Evolutionary conservation across 176 grass and related monocot genomes (phyloP).

Genomic region (Phoenix roebelenii): DNA sequence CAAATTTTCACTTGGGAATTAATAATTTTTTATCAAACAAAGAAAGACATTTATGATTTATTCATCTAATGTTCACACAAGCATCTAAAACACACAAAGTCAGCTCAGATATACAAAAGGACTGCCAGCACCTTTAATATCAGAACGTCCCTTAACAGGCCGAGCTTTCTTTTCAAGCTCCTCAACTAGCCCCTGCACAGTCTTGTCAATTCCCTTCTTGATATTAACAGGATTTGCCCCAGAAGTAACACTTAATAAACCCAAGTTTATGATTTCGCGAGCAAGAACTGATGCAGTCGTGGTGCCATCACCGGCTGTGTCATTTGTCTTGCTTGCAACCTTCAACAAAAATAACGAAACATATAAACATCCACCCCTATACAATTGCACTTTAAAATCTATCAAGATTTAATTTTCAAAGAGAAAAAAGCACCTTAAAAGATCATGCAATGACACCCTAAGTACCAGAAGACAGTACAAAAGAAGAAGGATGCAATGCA

Average conservation of each 20-base stretch:
- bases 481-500: background rate
- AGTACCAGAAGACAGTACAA: background rate
- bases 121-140: background rate
- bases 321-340: background rate
- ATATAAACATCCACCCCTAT: too few relatives aligned
- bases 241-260: conserved; percentile 6
- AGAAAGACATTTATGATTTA: too few relatives aligned
- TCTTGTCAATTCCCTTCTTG: conserved; percentile 14
- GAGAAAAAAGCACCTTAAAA: too few relatives aligned
- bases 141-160: background rate
- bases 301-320: background rate
- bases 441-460: too few relatives aligned
- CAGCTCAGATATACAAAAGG: background rate
- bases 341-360: background rate
- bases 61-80: too few relatives aligned
- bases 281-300: background rate
- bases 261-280: background rate
- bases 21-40: too few relatives aligned
- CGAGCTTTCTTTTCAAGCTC: conserved; percentile 7
- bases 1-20: too few relatives aligned
- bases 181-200: conserved; percentile 5
- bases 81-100: too few relatives aligned
- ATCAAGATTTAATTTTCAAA: too few relatives aligned
- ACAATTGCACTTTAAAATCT: too few relatives aligned
- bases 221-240: conserved; percentile 6